A percentile compares a stretch with the other conserved stretches of the same genome.
These are phyloP conservation scores for Blastobotrys serpentis DNA, from an alignment of 1,139 yeast species.

Conservation along the genomic window DNA sequence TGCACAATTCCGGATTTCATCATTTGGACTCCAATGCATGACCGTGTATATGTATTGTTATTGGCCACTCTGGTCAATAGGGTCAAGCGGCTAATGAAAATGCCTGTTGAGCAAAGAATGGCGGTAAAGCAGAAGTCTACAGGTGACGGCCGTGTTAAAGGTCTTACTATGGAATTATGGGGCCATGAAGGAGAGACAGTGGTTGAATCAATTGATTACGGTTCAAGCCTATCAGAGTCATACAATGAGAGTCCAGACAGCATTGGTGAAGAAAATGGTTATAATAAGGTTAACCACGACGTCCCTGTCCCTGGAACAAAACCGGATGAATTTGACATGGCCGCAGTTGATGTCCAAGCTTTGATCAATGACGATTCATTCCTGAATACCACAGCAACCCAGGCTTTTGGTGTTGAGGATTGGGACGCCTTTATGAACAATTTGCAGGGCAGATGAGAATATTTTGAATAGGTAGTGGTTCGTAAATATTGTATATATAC, in stretches of 20 bases:
- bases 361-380: slow-evolving; percentile 3
- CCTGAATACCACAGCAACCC: slow-evolving; percentile 13
- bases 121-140: background rate
- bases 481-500: too few relatives aligned
- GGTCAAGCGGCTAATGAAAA: slow-evolving; percentile 22
- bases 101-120: slow-evolving; percentile 27
- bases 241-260: slow-evolving; percentile 2
- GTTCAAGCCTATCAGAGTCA: background rate
- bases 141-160: slow-evolving; percentile 4
- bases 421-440: slow-evolving; percentile 30
- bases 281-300: background rate
- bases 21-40: slow-evolving; percentile 20
- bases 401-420: slow-evolving; percentile 27
- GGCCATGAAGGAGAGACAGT: slow-evolving; percentile 7
- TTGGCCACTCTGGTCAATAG: slow-evolving; percentile 22
- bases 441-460: slow-evolving; percentile 17
- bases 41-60: slow-evolving; percentile 22
- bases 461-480: background rate
- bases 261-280: background rate
- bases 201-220: background rate
- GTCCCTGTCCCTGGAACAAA: background rate
- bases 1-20: slow-evolving; percentile 20
- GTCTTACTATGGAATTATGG: slow-evolving; percentile 15
- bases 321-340: background rate
- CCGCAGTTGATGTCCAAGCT: background rate